Conservation (phyloP, 2,329 filamentous ascomycete genomes). For the Penicillium concentricum region DNA sequence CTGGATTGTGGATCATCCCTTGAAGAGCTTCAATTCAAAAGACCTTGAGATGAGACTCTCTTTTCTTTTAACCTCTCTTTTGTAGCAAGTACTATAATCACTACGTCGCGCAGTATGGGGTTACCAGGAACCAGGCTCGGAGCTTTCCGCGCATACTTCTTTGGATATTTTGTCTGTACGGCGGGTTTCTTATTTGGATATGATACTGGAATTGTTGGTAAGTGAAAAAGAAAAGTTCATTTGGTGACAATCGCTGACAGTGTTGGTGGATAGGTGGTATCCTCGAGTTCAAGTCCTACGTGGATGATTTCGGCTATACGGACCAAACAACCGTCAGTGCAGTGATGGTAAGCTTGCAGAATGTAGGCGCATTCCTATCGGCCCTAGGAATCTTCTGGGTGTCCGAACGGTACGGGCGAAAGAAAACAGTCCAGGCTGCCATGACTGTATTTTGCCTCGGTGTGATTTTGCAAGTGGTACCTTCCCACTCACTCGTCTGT, state of each 20-base stretch:
- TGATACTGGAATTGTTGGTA: constrained; percentile 36
- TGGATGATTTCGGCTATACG: constrained; percentile 44
- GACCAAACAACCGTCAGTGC: constrained; percentile 46
- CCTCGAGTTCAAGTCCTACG: constrained; percentile 45
- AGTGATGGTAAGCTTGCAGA: constrained; percentile 50
- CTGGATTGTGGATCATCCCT: background rate
- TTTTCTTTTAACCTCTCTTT: no score
- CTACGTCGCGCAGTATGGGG: background rate
- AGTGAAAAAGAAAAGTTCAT: background rate
- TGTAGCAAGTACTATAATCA: no score
- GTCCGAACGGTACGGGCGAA: constrained; percentile 47
- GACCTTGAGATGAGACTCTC: background rate
- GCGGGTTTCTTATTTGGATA: constrained; percentile 37
- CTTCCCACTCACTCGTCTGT: constrained; percentile 46
- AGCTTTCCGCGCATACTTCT: constrained; percentile 24
- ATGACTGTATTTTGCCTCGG: constrained; percentile 42
- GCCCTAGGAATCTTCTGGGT: constrained; percentile 50
- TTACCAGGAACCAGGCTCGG: constrained; percentile 20
- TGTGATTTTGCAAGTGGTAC: constrained; percentile 48
- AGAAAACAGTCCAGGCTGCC: constrained; percentile 45
- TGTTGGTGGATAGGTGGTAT: constrained; percentile 36
- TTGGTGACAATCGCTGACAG: background rate
- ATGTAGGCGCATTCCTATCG: constrained; percentile 55
- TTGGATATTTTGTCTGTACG: constrained; percentile 25
- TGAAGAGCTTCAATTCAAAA: background rate